phyloP scores from a whole-genome alignment of 139 green algal species.

The Coelastrella sp. region DNA sequence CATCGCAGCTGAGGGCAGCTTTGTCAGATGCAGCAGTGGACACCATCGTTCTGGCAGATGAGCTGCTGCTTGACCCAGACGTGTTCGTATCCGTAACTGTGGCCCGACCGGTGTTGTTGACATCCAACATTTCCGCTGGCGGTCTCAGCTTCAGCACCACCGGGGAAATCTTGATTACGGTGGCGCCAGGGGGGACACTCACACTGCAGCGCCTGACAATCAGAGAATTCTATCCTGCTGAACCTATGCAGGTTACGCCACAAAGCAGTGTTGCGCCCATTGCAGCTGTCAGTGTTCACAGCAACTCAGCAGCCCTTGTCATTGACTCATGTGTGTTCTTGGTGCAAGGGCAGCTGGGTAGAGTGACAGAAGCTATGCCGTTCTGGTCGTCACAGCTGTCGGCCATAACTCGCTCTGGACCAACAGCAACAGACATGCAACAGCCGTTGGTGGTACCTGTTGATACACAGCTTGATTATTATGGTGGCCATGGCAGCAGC shows the following conservation, averaged over 20 bases:
- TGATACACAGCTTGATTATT: neutral
- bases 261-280: slow-evolving; percentile 19
- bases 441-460: slow-evolving; percentile 1
- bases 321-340: neutral
- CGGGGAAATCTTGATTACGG: neutral
- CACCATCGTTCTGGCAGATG: slow-evolving; percentile 1
- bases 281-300: neutral
- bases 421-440: neutral
- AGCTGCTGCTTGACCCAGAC: slow-evolving; percentile 12
- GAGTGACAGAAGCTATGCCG: neutral
- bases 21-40: slow-evolving; percentile 5
- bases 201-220: neutral
- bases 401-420: neutral
- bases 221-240: neutral
- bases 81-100: neutral
- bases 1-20: slow-evolving; percentile 14
- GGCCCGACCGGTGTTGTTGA: neutral
- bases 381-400: slow-evolving; percentile 9
- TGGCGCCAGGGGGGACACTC: neutral
- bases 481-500: slow-evolving; percentile 14
- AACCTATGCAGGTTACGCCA: neutral
- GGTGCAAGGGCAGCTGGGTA: neutral
- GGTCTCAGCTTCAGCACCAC: slow-evolving; percentile 9
- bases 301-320: neutral
- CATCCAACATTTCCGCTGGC: neutral